These are phyloP conservation scores for Crithidia expoeki DNA, from an alignment of 208 protist species.

Conservation along the genomic window DNA sequence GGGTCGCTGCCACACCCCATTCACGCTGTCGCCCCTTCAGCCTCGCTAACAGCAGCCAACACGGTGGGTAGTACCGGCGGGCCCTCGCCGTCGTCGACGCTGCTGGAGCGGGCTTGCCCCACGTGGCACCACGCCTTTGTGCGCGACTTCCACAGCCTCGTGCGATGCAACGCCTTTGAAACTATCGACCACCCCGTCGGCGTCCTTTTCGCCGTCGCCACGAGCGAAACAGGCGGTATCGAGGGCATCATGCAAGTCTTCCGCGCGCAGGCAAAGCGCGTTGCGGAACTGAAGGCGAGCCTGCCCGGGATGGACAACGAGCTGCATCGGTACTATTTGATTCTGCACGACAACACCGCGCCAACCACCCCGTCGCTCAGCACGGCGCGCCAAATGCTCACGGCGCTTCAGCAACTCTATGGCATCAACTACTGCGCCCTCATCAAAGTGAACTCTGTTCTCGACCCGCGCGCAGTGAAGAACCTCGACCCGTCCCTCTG, in stretches of 20 bases:
- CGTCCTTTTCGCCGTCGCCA: constrained; percentile 64
- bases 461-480: constrained; percentile 50
- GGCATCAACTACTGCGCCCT: constrained; percentile 59
- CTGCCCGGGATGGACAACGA: constrained; percentile 76
- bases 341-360: constrained; percentile 77
- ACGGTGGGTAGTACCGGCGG: constrained; percentile 7
- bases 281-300: constrained; percentile 40
- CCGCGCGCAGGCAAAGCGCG: constrained; percentile 40
- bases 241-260: constrained; percentile 61
- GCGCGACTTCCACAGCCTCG: constrained; percentile 56
- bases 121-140: constrained; percentile 67
- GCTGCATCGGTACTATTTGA: constrained; percentile 67
- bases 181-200: constrained; percentile 84
- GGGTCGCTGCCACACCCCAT: constrained; percentile 35
- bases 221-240: constrained; percentile 49
- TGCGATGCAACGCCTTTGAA: constrained; percentile 75
- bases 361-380: constrained; percentile 34
- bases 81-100: constrained; percentile 26
- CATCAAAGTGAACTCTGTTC: constrained; percentile 70
- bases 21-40: not conserved
- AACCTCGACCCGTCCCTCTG: constrained; percentile 65
- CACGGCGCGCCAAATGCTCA: constrained; percentile 46
- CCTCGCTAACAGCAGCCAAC: not conserved
- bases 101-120: constrained; percentile 67
- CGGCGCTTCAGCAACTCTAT: constrained; percentile 54